phyloP scores from a whole-genome alignment of 2,329 filamentous ascomycete genomes.

The Colletotrichum sp. region DNA sequence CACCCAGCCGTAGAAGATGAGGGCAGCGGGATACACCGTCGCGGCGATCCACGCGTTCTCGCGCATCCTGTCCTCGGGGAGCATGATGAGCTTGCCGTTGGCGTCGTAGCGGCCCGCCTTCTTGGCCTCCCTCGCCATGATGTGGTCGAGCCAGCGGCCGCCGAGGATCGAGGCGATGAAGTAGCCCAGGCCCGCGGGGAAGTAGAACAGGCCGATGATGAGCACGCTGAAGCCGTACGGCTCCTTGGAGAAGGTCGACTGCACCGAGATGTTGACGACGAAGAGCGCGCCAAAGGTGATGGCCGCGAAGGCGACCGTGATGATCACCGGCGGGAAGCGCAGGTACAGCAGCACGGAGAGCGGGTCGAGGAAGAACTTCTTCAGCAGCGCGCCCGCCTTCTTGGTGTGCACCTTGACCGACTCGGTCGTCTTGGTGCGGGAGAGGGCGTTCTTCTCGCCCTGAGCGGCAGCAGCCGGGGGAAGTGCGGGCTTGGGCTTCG shows the following conservation, averaged over 20 bases:
- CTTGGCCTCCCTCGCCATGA: conserved; percentile 80
- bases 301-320: conserved; percentile 76
- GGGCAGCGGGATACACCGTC: conserved; percentile 69
- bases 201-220: conserved; percentile 76
- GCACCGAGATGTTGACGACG: conserved; percentile 78
- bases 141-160: conserved; percentile 78
- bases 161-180: conserved; percentile 71
- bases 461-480: neutral
- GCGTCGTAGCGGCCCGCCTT: conserved; percentile 72
- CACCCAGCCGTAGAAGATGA: conserved; percentile 82
- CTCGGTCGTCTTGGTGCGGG: conserved; percentile 64
- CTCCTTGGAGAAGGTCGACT: conserved; percentile 67
- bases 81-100: conserved; percentile 67
- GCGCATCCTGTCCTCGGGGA: conserved; percentile 81
- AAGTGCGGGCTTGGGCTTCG: conserved; percentile 30
- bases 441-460: conserved; percentile 29
- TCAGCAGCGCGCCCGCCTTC: conserved; percentile 55
- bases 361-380: conserved; percentile 73
- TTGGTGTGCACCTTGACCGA: conserved; percentile 64
- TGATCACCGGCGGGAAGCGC: conserved; percentile 73
- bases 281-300: conserved; percentile 80
- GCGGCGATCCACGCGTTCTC: conserved; percentile 83
- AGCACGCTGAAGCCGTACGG: conserved; percentile 75
- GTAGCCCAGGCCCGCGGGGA: conserved; percentile 79
- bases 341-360: conserved; percentile 74